Percentiles rank a stretch among this genome's conserved stretches.
Conservation (phyloP, 2,329 filamentous ascomycete species). For the Tolypocladium capitatum region DNA sequence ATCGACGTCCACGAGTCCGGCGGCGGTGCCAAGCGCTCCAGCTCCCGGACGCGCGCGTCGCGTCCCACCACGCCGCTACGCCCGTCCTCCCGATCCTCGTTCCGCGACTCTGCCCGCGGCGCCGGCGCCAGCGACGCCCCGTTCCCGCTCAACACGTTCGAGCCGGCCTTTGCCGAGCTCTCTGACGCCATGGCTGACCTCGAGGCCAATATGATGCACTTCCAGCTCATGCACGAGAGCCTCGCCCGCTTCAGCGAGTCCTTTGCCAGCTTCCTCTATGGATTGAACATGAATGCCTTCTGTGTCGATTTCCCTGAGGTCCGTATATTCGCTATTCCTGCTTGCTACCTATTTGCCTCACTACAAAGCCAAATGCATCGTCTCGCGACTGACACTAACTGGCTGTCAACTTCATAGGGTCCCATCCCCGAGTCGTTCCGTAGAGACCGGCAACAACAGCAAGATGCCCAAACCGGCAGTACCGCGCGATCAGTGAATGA, state of each 20-base stretch:
- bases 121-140: constrained; percentile 36
- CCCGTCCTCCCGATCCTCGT: constrained; percentile 76
- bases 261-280: constrained; percentile 90
- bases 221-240: constrained; percentile 94
- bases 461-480: constrained; percentile 30
- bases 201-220: constrained; percentile 93
- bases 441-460: constrained; percentile 41
- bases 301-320: constrained; percentile 94
- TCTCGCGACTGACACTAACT: background rate
- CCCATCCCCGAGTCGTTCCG: constrained; percentile 75
- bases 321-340: constrained; percentile 20
- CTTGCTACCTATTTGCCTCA: background rate
- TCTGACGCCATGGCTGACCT: constrained; percentile 90
- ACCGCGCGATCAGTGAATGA: constrained; percentile 25
- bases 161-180: constrained; percentile 85
- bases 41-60: constrained; percentile 51
- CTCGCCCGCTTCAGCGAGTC: constrained; percentile 87
- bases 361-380: too few species aligned
- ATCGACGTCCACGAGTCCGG: constrained; percentile 12
- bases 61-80: constrained; percentile 86
- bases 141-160: constrained; percentile 67
- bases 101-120: constrained; percentile 60
- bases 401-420: constrained; percentile 37
- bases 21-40: constrained; percentile 29
- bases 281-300: constrained; percentile 97